phyloP scores from a whole-genome alignment of 148 eudicot genomes.

The Rhododendron williamsianum region DNA sequence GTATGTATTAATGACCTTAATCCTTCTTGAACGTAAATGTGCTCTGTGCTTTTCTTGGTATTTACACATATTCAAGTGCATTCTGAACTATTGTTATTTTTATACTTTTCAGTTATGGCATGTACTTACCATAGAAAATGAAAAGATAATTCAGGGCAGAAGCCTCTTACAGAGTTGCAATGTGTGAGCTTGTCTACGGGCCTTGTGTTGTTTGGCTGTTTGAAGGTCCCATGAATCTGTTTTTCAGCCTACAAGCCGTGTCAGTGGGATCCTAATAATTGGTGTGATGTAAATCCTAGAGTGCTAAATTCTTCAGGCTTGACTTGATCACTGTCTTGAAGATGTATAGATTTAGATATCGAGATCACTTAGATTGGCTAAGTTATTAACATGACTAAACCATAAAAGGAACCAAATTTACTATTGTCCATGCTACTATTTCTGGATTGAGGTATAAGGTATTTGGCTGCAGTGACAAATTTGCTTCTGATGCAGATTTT shows the following conservation, averaged over 20 bases:
- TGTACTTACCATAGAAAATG: not conserved
- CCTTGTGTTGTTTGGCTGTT: not conserved
- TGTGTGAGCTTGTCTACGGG: not conserved
- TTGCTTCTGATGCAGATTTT: not conserved
- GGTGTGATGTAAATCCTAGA: not conserved
- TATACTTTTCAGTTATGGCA: not conserved
- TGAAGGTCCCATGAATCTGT: not conserved
- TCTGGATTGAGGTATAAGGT: slow-evolving; percentile 3
- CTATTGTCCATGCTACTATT: not conserved
- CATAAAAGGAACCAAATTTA: not conserved
- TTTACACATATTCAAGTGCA: not conserved
- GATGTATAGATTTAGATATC: not conserved
- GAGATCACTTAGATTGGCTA: not conserved
- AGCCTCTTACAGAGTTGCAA: not conserved
- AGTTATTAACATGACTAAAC: not conserved
- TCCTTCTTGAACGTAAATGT: not conserved
- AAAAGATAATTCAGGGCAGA: not conserved
- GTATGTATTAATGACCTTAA: slow-evolving; percentile 34
- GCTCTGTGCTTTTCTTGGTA: not conserved
- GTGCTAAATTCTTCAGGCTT: not conserved
- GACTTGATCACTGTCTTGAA: not conserved
- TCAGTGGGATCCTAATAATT: not conserved
- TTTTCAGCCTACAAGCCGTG: not conserved
- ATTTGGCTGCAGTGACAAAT: slow-evolving; percentile 4
- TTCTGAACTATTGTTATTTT: not conserved